Conservation (phyloP, 306 rosid genomes). For the Quercus glauca region DNA sequence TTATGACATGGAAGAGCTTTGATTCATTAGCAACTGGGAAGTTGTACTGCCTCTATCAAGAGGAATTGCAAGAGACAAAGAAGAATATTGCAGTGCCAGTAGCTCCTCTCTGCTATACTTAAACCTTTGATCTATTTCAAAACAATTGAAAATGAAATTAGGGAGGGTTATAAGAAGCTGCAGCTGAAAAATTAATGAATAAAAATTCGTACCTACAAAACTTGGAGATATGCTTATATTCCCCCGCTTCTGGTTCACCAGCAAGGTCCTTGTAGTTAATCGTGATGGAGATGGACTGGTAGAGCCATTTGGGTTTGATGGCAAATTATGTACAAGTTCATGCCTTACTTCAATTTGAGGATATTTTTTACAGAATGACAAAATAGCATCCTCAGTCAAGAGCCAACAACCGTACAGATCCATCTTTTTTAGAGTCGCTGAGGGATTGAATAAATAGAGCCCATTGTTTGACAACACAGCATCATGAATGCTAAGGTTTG, state of each 20-base stretch:
- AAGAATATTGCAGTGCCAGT: slow-evolving; percentile 52
- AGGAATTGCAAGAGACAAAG: slow-evolving; percentile 10
- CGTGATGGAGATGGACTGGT: slow-evolving; percentile 38
- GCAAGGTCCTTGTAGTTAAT: slow-evolving; percentile 36
- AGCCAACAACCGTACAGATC: slow-evolving; percentile 95
- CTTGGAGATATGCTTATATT: slow-evolving; percentile 28
- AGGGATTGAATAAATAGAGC: slow-evolving; percentile 54
- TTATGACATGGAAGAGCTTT: neutral
- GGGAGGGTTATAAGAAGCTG: neutral
- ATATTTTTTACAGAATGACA: slow-evolving; percentile 52
- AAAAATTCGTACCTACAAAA: slow-evolving; percentile 52
- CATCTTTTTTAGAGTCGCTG: slow-evolving; percentile 49
- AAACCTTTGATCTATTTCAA: slow-evolving; percentile 73
- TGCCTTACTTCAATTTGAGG: slow-evolving; percentile 70
- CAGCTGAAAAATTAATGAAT: neutral
- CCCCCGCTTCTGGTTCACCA: slow-evolving; percentile 30
- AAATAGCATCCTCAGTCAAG: slow-evolving; percentile 48
- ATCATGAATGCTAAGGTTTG: slow-evolving; percentile 55
- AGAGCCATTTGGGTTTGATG: slow-evolving; percentile 31
- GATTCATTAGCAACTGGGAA: neutral
- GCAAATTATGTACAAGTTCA: slow-evolving; percentile 43
- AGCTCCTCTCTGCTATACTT: slow-evolving; percentile 80
- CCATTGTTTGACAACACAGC: slow-evolving; percentile 73
- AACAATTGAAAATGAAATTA: slow-evolving; percentile 27
- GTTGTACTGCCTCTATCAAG: neutral